Conservation (phyloP, 306 rosid genomes). For the Rosa rugosa region DNA sequence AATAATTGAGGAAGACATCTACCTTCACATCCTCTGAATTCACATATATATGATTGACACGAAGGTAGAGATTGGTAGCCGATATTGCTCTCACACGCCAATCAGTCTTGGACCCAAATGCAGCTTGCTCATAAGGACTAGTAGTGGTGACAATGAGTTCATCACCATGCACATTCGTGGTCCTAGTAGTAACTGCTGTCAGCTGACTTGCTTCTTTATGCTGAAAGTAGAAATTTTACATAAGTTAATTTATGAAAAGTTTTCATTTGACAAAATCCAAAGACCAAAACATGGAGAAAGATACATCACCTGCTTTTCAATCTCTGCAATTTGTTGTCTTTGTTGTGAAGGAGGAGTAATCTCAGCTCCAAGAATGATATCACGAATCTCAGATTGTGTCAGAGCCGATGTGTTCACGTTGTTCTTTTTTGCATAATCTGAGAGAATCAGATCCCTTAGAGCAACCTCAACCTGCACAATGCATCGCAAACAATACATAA, state of each 20-base stretch:
- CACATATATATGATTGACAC: slow-evolving; percentile 96
- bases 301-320: slow-evolving; percentile 83
- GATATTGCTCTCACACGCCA: slow-evolving; percentile 99
- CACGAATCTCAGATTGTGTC: slow-evolving; percentile 98
- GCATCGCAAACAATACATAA: neutral
- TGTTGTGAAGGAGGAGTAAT: slow-evolving; percentile 99
- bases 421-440: slow-evolving; percentile 98
- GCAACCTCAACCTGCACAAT: slow-evolving; percentile 94
- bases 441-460: slow-evolving; percentile 91
- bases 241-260: neutral
- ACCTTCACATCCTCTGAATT: slow-evolving; percentile 99
- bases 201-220: slow-evolving; percentile 88
- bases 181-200: slow-evolving; percentile 91
- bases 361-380: slow-evolving; percentile 98
- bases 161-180: slow-evolving; percentile 94
- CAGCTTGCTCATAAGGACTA: slow-evolving; percentile 96
- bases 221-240: slow-evolving; percentile 34
- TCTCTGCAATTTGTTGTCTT: slow-evolving; percentile 97
- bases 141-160: slow-evolving; percentile 94
- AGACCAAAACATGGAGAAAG: slow-evolving; percentile 1
- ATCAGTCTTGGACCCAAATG: slow-evolving; percentile 93
- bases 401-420: slow-evolving; percentile 96
- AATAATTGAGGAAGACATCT: neutral
- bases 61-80: slow-evolving; percentile 91
- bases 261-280: neutral